These are phyloP conservation scores for Porcisia hertigi DNA, from an alignment of 208 protist genomes.

Conservation along the genomic window DNA sequence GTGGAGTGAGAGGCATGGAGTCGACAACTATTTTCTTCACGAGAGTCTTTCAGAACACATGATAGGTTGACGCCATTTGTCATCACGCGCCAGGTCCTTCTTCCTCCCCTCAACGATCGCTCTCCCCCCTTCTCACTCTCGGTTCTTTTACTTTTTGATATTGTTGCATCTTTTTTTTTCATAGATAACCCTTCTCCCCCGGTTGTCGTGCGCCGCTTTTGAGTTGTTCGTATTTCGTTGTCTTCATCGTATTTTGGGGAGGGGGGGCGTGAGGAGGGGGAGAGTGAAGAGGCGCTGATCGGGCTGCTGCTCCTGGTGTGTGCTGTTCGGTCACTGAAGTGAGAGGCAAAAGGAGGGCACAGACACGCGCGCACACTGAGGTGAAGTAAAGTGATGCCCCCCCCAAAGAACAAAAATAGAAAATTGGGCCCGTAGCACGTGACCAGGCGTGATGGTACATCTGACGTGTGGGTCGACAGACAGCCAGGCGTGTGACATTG, in stretches of 20 bases:
- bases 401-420: no score
- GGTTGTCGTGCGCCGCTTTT: background rate
- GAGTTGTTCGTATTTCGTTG: constrained; percentile 15
- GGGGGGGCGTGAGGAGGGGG: background rate
- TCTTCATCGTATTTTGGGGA: background rate
- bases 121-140: background rate
- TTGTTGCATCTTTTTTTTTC: background rate
- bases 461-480: no score
- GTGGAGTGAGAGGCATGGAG: background rate
- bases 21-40: background rate
- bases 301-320: no score
- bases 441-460: no score
- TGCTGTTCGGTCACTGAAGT: no score
- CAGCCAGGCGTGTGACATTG: no score
- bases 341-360: no score
- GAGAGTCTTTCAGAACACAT: background rate
- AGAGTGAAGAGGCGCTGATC: background rate
- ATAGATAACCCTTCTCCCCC: background rate
- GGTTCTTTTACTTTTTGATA: no score
- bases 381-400: no score
- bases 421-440: no score
- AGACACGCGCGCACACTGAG: no score
- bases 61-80: background rate
- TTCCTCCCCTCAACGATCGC: background rate
- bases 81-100: background rate